phyloP scores from a whole-genome alignment of 139 green algal genomes.

The Chlorella sp. region DNA sequence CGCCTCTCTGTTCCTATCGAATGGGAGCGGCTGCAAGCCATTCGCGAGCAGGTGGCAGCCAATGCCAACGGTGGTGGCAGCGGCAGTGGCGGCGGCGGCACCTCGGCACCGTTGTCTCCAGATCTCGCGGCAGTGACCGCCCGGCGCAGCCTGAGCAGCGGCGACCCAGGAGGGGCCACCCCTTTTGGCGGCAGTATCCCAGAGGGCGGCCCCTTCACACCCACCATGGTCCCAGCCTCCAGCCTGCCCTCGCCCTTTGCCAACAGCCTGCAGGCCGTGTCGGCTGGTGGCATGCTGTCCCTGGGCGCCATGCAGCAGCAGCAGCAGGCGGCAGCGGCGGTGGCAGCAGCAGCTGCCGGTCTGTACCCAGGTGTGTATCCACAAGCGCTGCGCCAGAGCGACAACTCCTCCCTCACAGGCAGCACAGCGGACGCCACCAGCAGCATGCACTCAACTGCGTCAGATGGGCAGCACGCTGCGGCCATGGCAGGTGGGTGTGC shows the following conservation, averaged over 20 bases:
- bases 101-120: neutral
- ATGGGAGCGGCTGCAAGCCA: slow-evolving; percentile 17
- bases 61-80: neutral
- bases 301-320: slow-evolving; percentile 5
- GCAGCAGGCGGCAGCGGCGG: neutral
- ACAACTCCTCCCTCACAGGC: slow-evolving; percentile 13
- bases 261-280: neutral
- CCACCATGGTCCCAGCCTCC: neutral
- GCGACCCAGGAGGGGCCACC: neutral
- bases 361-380: too few species aligned
- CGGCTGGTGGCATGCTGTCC: neutral
- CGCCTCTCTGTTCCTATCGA: slow-evolving; percentile 17
- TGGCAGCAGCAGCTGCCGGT: neutral
- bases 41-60: neutral
- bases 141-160: slow-evolving; percentile 16
- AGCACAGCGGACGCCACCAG: neutral
- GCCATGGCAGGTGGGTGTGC: neutral
- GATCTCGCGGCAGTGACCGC: too few species aligned
- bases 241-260: neutral
- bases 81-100: neutral
- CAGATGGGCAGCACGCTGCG: neutral
- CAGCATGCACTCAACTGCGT: slow-evolving; percentile 8
- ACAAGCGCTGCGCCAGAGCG: neutral
- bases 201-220: neutral
- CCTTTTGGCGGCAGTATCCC: slow-evolving; percentile 15